Percentiles rank a stretch among this genome's conserved stretches.
Conservation (phyloP, 2,329 filamentous ascomycete species). For the Fusarium concolor region DNA sequence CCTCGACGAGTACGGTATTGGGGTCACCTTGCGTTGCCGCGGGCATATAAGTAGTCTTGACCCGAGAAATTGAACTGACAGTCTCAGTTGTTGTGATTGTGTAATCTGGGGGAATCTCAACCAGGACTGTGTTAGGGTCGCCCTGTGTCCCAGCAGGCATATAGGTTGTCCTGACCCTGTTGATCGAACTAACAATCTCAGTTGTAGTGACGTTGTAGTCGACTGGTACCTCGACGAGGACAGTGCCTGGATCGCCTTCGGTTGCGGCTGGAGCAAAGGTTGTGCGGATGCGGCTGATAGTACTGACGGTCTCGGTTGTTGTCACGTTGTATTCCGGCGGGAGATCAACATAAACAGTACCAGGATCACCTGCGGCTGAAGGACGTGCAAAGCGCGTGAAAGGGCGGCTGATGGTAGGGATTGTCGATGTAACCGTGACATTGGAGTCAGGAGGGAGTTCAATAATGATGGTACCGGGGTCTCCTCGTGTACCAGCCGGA, state of each 20-base stretch:
- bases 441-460: conserved; percentile 19
- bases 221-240: neutral
- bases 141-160: neutral
- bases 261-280: conserved; percentile 16
- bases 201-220: conserved; percentile 21
- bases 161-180: conserved; percentile 5
- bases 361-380: conserved; percentile 6
- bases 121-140: conserved; percentile 7
- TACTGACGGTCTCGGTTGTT: conserved; percentile 6
- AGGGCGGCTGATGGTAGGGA: conserved; percentile 7
- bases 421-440: conserved; percentile 3
- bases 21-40: conserved; percentile 4
- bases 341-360: conserved; percentile 7
- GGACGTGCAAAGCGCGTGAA: conserved; percentile 9
- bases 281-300: conserved; percentile 5
- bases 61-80: conserved; percentile 3
- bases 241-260: conserved; percentile 17
- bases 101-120: conserved; percentile 11
- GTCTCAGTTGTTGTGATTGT: conserved; percentile 11
- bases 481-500: conserved; percentile 8
- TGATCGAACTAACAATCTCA: neutral
- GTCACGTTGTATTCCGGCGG: conserved; percentile 13
- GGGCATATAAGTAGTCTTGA: conserved; percentile 1
- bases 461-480: conserved; percentile 21
- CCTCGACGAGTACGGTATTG: neutral